Percentiles rank a stretch among this genome's conserved stretches.
phyloP scores from a whole-genome alignment of 169 alveolate genomes.

The Cryptosporidium tyzzeri region DNA sequence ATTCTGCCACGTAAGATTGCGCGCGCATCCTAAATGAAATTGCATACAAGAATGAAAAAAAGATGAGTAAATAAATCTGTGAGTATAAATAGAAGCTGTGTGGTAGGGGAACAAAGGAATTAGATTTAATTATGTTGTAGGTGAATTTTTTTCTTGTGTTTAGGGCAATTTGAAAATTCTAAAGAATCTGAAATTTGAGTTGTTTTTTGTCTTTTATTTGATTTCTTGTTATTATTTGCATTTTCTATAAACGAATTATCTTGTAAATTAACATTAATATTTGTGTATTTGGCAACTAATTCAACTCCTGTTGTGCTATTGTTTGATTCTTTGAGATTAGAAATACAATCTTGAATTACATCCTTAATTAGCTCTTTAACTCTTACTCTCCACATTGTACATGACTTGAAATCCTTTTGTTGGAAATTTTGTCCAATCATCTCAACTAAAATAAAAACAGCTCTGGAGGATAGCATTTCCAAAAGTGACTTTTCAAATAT shows the following conservation, averaged over 20 bases:
- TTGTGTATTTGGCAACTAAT: conserved; percentile 24
- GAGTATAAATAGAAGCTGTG: background rate
- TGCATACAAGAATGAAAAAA: background rate
- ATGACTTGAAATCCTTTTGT: conserved; percentile 21
- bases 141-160: conserved; percentile 9
- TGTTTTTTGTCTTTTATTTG: background rate
- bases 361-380: conserved; percentile 24
- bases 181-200: background rate
- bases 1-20: background rate
- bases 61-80: too few species aligned
- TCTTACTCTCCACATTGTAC: conserved; percentile 48
- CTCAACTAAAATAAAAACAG: conserved; percentile 67
- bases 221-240: conserved; percentile 5
- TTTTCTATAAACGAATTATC: background rate
- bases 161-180: background rate
- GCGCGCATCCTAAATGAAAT: background rate
- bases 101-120: background rate
- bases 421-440: conserved; percentile 61
- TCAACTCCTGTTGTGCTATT: conserved; percentile 50
- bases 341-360: conserved; percentile 11
- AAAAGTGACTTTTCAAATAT: conserved; percentile 14
- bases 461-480: conserved; percentile 61
- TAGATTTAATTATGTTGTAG: background rate
- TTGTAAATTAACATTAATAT: background rate
- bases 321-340: background rate